Base-by-base conservation (phyloP, 2,329 filamentous ascomycete genomes). In the Phialemoniopsis sp. region DNA sequence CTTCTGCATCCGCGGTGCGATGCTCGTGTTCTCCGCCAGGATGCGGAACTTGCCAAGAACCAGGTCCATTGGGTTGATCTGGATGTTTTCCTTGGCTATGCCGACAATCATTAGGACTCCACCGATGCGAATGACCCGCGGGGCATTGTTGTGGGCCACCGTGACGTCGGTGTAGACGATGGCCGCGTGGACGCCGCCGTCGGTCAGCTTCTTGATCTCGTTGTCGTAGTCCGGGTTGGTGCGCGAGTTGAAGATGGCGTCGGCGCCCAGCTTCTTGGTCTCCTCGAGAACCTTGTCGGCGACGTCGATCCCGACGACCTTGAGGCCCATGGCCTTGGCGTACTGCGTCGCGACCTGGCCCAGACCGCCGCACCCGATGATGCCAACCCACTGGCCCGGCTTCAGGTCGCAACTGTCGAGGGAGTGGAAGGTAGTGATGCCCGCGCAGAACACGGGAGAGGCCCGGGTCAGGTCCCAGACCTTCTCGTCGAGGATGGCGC, bases 361-460 rank as follows among this genome's bases (percentile, higher is more conserved):
- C 13, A 71, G 54, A 10, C 67, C 67, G 14, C 68, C 68, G 41
- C 59, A 62, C 9, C 66, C 66, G 31, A 70, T 56, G 18, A 70
- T 58, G n/a, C 46, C 69, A 21, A 72, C 55, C 55, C 58, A 64
- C 44, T 65, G 52, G 7, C 61, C 62, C 0, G 55, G 49, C 14
- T 53, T 58, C 15, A 62, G 53, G 13, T 55, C 55, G 36, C 57
- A 62, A 41, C 59, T 57, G 38, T 64, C 58, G 18, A 67, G 54
- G 12, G 60, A 57, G 43, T 64, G 60, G 46, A 62, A 67, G 3
- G 62, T 60, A 1, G 71, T 74, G 36, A 73, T 64, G 2, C 71
- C 71, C 2, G 72, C 71, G 45, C 72, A 74, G 47, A 75, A 71
- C 5, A 75, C 46, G 13, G 69, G 64, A 28, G 68, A 58, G 4